A percentile compares a stretch with the other conserved stretches of the same genome.
These are phyloP conservation scores for Coniferiporia sulphurascens DNA, from an alignment of 1,284 basidiomycete species.

Conservation along the genomic window DNA sequence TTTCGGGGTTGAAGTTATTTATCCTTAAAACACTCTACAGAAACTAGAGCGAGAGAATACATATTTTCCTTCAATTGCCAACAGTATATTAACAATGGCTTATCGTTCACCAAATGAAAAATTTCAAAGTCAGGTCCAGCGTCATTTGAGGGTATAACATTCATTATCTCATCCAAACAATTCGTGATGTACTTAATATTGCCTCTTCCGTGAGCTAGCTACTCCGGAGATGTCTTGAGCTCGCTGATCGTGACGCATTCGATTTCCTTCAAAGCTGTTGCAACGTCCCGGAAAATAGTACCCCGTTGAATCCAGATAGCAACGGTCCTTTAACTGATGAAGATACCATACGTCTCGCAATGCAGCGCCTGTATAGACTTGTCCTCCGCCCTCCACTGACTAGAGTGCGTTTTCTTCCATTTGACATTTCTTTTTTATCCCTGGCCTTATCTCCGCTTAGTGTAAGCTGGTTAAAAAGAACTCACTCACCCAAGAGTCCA, in stretches of 20 bases:
- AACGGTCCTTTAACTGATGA: slow-evolving; percentile 24
- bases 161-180: not conserved
- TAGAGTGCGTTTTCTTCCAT: slow-evolving; percentile 42
- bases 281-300: not conserved
- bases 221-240: slow-evolving; percentile 3
- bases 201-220: slow-evolving; percentile 1
- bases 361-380: slow-evolving; percentile 45
- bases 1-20: slow-evolving; percentile 9
- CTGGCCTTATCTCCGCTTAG: not conserved
- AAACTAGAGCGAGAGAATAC: slow-evolving; percentile 49
- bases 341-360: slow-evolving; percentile 35
- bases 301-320: not conserved
- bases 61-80: slow-evolving; percentile 46
- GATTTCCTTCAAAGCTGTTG: slow-evolving; percentile 7
- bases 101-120: slow-evolving; percentile 43
- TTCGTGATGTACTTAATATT: not conserved
- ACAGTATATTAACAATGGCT: slow-evolving; percentile 47
- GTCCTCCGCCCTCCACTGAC: slow-evolving; percentile 42
- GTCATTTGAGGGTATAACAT: slow-evolving; percentile 44
- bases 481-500: not conserved
- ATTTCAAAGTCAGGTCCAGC: slow-evolving; percentile 41
- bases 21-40: slow-evolving; percentile 30
- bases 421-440: not conserved
- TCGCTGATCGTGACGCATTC: not conserved
- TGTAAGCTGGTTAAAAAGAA: not conserved